Conservation (phyloP, 305 asterid genomes). For the Stenogyne calaminthoides region DNA sequence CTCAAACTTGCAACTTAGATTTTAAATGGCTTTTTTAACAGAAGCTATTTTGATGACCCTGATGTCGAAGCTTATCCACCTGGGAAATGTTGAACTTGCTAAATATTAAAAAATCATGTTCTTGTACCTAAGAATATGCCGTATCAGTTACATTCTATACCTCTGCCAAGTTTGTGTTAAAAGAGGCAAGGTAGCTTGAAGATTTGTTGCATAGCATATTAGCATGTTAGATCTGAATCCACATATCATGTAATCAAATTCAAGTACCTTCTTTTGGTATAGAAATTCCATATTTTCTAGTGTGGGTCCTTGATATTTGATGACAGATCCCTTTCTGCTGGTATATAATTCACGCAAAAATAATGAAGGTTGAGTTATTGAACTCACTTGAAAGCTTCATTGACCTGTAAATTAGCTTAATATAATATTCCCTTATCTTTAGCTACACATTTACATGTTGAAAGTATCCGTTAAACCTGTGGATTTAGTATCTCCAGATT, state of each 20-base stretch:
- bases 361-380: neutral
- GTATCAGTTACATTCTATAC: neutral
- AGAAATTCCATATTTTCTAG: neutral
- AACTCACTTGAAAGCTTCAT: neutral
- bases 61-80: conserved; percentile 6
- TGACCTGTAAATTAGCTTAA: neutral
- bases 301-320: neutral
- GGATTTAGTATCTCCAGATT: neutral
- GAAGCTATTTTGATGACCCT: neutral
- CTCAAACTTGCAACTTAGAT: conserved; percentile 3
- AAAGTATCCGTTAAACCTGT: conserved; percentile 3
- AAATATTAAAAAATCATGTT: conserved; percentile 1
- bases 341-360: neutral
- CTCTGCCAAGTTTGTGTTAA: neutral
- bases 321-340: neutral
- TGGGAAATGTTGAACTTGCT: neutral
- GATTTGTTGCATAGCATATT: neutral
- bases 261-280: neutral
- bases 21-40: neutral
- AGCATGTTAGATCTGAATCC: neutral
- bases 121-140: neutral
- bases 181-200: neutral
- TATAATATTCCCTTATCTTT: neutral
- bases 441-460: neutral
- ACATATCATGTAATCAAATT: neutral